phyloP scores from a whole-genome alignment of 257 asterid genomes.

The Solanum chilense region DNA sequence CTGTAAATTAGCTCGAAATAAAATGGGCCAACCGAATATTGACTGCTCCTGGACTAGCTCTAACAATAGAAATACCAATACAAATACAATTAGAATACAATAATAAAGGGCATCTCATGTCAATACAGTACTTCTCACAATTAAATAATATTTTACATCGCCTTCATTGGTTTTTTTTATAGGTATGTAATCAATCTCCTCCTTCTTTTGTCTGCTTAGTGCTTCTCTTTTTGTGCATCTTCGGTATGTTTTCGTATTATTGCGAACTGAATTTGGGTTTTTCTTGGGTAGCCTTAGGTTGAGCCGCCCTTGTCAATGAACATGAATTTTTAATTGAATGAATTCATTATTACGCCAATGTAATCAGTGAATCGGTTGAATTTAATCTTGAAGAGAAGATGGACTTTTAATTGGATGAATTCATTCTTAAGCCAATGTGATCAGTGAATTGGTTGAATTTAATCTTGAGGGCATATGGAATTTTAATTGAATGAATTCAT shows the following conservation, averaged over 20 bases:
- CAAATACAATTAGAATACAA: neutral
- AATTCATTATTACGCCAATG: neutral
- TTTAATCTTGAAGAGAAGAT: neutral
- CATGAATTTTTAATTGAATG: neutral
- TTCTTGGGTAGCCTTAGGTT: neutral
- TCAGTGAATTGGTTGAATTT: neutral
- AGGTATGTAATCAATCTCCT: neutral
- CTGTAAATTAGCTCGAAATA: neutral
- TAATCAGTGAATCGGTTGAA: neutral
- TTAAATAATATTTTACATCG: neutral
- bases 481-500: neutral
- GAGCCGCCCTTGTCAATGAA: neutral
- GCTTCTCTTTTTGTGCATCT: neutral
- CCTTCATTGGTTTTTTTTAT: neutral
- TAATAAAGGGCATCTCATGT: neutral
- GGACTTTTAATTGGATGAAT: neutral
- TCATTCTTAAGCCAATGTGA: neutral
- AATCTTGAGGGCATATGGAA: neutral
- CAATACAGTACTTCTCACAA: neutral
- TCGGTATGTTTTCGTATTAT: neutral
- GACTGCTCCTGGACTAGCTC: neutral
- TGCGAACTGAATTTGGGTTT: neutral
- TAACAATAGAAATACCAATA: neutral
- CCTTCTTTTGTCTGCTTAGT: neutral
- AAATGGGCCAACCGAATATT: neutral